Evolutionary conservation across 2,329 filamentous ascomycete genomes (phyloP), one percentile per base, ranked within the genome.

Genomic region (Huntiella savannae): DNA sequence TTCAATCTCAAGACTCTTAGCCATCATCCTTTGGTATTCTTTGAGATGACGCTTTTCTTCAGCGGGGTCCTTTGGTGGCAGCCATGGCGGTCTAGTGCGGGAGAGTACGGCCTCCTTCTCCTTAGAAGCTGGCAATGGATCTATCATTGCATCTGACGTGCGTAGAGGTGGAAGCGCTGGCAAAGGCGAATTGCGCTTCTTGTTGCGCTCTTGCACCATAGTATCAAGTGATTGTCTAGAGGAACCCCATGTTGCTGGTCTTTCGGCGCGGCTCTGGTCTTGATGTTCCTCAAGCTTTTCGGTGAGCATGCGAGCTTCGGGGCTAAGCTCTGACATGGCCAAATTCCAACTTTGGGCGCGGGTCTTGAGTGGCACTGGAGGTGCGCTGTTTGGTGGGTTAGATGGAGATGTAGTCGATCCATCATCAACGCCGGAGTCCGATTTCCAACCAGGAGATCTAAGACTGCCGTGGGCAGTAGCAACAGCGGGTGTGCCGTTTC

Each of bases 31-130:
- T 61, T 87, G 79, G 57, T 87, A 91, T 58, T 91, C 77, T 56
- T 75, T 86, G 53, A 98, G 59, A 60, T 98, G 91, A 53, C 79
- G 79, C 58, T 75, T 82, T 63, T 98, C 91, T 60, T 98, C 91
- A 46, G 82, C 82, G 2, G 85, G 87, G 53, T 91, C 78, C 62
- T 91, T 91, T 1, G 83, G 83, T 1, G 84, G 83, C 2, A 91
- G 66, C 84, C 84, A 91, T 1, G 81, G 86, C 0, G 83, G 83
- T 34, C 83, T 70, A 2, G 83, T 91, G 13, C 84, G 71, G 17
- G 81, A 85, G 16, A 91, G 66, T 2, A 87, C 82, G 3, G 82
- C 82, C 56, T 88, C 82, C 59, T 91, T 91, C 61, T 91, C 83
- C 59, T 83, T 86, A 40, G 82, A 88, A 22, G 87, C 76, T 12